Conservation (phyloP, 371 early-diverging fungal species). For the Vairimorpha apis region DNA sequence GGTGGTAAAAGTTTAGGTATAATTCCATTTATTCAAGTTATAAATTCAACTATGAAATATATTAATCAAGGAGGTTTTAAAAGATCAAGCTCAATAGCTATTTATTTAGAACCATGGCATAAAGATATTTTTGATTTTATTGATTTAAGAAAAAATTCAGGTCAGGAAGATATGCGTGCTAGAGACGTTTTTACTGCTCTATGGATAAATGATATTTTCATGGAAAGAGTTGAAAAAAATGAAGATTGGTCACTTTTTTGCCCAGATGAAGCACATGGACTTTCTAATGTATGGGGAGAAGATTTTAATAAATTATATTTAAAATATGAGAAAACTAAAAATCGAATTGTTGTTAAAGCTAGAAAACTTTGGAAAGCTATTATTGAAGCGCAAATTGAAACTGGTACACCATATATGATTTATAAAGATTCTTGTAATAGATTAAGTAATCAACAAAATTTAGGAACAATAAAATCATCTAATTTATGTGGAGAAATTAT, state of each 20-base stretch:
- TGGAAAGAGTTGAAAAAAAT: conserved; percentile 87
- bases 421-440: conserved; percentile 96
- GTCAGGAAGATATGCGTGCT: conserved; percentile 90
- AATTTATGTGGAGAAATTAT: conserved; percentile 76
- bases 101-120: conserved; percentile 99
- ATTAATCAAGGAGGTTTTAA: conserved; percentile 98
- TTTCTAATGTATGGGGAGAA: conserved; percentile 84
- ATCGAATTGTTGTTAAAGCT: conserved; percentile 66
- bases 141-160: conserved; percentile 93
- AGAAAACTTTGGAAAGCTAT: conserved; percentile 97
- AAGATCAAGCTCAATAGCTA: conserved; percentile 94
- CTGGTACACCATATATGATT: conserved; percentile 95
- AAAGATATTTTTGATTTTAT: conserved; percentile 92
- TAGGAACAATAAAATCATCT: conserved; percentile 82
- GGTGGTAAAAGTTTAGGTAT: conserved; percentile 94
- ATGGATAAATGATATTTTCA: conserved; percentile 98
- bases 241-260: conserved; percentile 92
- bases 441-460: conserved; percentile 85
- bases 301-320: conserved; percentile 78
- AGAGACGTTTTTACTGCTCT: conserved; percentile 91
- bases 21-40: conserved; percentile 92
- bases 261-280: conserved; percentile 84
- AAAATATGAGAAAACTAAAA: conserved; percentile 80
- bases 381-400: conserved; percentile 91
- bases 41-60: conserved; percentile 91